Evolutionary conservation across 306 rosid species (phyloP).

Genomic region (Fragaria ananassa): DNA sequence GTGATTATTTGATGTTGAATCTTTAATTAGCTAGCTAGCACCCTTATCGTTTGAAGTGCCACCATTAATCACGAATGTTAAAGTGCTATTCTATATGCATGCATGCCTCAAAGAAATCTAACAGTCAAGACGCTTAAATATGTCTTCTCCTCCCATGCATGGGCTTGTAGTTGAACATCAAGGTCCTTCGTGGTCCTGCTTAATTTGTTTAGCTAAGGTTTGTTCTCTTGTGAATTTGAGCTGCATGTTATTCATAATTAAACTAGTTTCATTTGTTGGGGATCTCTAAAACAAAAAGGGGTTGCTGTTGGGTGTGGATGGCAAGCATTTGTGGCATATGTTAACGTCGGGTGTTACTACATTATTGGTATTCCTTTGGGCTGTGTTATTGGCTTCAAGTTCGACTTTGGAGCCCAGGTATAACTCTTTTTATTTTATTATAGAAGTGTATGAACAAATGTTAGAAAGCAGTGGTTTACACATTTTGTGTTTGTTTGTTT

Average conservation of each 20-base stretch:
- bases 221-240: background rate
- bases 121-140: background rate
- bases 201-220: background rate
- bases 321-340: constrained; percentile 60
- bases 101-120: background rate
- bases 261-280: background rate
- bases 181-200: background rate
- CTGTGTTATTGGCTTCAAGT: constrained; percentile 46
- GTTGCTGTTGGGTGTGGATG: constrained; percentile 66
- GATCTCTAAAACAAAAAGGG: constrained; percentile 15
- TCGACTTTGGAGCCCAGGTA: constrained; percentile 42
- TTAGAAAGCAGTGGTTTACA: background rate
- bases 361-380: constrained; percentile 44
- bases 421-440: background rate
- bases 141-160: too few species aligned
- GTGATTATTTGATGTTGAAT: background rate
- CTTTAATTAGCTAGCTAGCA: background rate
- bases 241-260: background rate
- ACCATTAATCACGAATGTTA: too few species aligned
- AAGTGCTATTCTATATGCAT: too few species aligned
- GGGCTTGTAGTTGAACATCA: constrained; percentile 14
- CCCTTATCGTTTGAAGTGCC: background rate
- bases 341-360: constrained; percentile 51
- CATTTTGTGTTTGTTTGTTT: background rate
- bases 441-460: background rate